Evolutionary conservation across 768 basidiomycete species (phyloP).

Genomic region (Tylopilus sp.): DNA sequence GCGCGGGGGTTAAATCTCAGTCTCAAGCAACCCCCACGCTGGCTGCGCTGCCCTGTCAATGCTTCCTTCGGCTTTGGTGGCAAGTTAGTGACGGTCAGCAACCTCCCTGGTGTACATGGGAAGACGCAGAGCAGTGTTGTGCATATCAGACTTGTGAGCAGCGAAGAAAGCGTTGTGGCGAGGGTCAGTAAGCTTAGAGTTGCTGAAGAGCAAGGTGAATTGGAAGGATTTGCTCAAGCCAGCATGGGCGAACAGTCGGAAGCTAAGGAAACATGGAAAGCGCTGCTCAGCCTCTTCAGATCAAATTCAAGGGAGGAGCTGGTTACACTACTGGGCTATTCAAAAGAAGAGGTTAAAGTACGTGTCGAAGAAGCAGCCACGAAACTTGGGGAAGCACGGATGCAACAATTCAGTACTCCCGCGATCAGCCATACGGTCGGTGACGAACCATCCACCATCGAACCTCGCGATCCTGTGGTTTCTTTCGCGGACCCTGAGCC

Average conservation of each 20-base stretch:
- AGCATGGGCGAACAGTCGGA: constrained; percentile 32
- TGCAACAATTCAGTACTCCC: constrained; percentile 24
- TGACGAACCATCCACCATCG: constrained; percentile 43
- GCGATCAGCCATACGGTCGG: constrained; percentile 32
- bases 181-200: constrained; percentile 65
- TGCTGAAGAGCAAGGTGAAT: constrained; percentile 53
- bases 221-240: constrained; percentile 70
- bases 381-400: constrained; percentile 51
- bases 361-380: constrained; percentile 82
- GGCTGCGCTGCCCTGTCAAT: constrained; percentile 83
- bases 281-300: constrained; percentile 82
- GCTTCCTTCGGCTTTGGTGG: constrained; percentile 92
- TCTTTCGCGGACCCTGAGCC: constrained; percentile 73
- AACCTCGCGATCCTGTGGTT: constrained; percentile 69
- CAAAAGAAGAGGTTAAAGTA: constrained; percentile 76
- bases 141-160: constrained; percentile 72
- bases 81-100: constrained; percentile 74
- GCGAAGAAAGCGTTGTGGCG: constrained; percentile 71
- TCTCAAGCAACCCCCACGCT: constrained; percentile 93
- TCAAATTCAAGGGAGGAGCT: constrained; percentile 89
- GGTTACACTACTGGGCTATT: constrained; percentile 87
- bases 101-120: constrained; percentile 69
- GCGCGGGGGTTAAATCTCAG: constrained; percentile 59
- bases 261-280: constrained; percentile 73
- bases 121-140: constrained; percentile 81